A percentile compares a stretch with the other conserved stretches of the same genome.
Conservation (phyloP, 305 asterid genomes). For the Salvia sclarea region DNA sequence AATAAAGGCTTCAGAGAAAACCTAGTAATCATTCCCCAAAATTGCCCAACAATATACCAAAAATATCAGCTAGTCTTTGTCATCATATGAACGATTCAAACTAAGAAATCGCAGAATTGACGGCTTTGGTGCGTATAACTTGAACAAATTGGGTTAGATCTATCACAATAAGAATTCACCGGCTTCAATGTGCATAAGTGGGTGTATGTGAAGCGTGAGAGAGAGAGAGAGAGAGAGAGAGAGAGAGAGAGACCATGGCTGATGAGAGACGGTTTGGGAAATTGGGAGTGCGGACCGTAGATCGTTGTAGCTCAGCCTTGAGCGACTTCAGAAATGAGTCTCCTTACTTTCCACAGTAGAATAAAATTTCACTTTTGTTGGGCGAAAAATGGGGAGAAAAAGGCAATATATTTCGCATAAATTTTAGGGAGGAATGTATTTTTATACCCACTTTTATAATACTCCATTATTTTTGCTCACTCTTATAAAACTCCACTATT, state of each 20-base stretch:
- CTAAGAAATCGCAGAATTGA: neutral
- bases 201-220: neutral
- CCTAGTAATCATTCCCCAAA: neutral
- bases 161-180: neutral
- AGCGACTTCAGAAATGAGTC: constrained; percentile 14
- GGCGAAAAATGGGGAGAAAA: neutral
- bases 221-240: neutral
- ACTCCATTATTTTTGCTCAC: too few species aligned
- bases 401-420: too few species aligned
- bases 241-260: constrained; percentile 33
- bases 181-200: neutral
- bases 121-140: constrained; percentile 7
- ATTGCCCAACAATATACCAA: neutral
- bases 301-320: constrained; percentile 25
- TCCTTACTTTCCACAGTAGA: neutral
- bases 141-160: neutral
- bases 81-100: neutral
- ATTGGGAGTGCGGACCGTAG: constrained; percentile 14
- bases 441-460: too few species aligned
- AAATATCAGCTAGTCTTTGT: neutral
- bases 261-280: constrained; percentile 6
- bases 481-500: too few species aligned
- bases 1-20: neutral
- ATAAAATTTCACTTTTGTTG: neutral
- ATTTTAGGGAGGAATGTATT: too few species aligned